Percentiles rank a stretch among this genome's conserved stretches.
Conservation (phyloP, 2,329 filamentous ascomycete genomes). For the Diaporthe sp. region DNA sequence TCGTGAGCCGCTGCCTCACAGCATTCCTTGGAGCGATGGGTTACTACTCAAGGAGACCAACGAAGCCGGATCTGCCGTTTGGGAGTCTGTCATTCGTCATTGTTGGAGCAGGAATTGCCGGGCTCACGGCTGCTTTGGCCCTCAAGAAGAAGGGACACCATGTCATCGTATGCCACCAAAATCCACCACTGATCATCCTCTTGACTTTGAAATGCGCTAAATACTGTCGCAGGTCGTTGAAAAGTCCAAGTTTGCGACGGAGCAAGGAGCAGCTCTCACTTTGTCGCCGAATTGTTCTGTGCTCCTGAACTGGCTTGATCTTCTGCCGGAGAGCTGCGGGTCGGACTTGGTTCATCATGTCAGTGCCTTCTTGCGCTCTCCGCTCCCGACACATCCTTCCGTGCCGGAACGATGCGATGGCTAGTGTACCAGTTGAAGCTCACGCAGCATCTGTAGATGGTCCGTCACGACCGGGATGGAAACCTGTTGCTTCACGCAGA, state of each 20-base stretch:
- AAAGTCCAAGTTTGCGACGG: conserved; percentile 27
- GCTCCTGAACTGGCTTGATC: conserved; percentile 3
- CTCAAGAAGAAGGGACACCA: conserved; percentile 20
- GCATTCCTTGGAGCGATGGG: not conserved
- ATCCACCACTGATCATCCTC: too few relatives aligned
- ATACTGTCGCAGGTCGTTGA: not conserved
- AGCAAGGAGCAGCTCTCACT: conserved; percentile 7
- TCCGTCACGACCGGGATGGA: conserved; percentile 1
- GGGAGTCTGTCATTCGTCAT: conserved; percentile 16
- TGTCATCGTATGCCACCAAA: not conserved
- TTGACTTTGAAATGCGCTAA: not conserved
- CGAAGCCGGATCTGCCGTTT: conserved; percentile 13
- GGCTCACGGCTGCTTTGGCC: conserved; percentile 11
- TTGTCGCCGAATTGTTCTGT: conserved; percentile 22
- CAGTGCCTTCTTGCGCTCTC: not conserved
- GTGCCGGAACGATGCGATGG: not conserved
- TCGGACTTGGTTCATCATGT: conserved; percentile 20
- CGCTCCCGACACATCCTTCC: not conserved
- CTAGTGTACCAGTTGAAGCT: not conserved
- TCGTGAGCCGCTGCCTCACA: not conserved
- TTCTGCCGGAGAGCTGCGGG: not conserved
- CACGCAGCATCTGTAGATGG: not conserved
- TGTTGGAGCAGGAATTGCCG: conserved; percentile 17
- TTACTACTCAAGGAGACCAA: conserved; percentile 19
- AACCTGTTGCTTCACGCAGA: conserved; percentile 11